A percentile compares a stretch with the other conserved stretches of the same genome.
These are phyloP conservation scores for Helotiales sp. DNA, from an alignment of 2,329 filamentous ascomycete genomes.

Conservation along the genomic window DNA sequence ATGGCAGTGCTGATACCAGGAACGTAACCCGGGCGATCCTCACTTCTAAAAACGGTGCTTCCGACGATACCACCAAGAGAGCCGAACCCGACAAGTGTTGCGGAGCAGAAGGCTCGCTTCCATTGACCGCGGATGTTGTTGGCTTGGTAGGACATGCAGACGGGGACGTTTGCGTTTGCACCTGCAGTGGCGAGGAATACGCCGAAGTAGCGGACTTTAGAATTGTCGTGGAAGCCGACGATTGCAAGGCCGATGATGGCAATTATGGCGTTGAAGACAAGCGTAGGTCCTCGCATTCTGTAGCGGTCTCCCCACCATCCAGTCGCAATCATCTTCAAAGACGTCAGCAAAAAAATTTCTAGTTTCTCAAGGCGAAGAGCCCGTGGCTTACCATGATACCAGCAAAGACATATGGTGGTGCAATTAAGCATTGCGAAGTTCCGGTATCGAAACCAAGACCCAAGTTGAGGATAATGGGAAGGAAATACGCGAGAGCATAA, in stretches of 20 bases:
- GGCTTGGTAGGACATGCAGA: conserved; percentile 78
- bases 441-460: conserved; percentile 59
- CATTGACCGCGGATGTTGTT: conserved; percentile 82
- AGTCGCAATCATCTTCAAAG: not conserved
- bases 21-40: conserved; percentile 58
- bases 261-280: conserved; percentile 47
- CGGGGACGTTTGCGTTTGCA: conserved; percentile 76
- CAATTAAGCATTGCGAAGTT: conserved; percentile 58
- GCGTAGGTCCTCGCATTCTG: conserved; percentile 43
- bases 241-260: conserved; percentile 50
- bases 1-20: conserved; percentile 37
- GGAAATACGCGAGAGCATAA: conserved; percentile 79
- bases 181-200: conserved; percentile 55
- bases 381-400: conserved; percentile 50
- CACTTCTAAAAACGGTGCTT: conserved; percentile 69
- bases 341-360: not conserved
- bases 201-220: conserved; percentile 58
- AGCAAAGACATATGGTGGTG: conserved; percentile 56
- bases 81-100: conserved; percentile 76
- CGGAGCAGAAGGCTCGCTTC: conserved; percentile 81
- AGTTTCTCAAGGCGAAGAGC: conserved; percentile 39
- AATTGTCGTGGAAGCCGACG: conserved; percentile 55
- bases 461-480: conserved; percentile 67
- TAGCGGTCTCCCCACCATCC: conserved; percentile 51
- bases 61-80: conserved; percentile 81